phyloP scores from a whole-genome alignment of 768 basidiomycete species.

The Mycena maculata region DNA sequence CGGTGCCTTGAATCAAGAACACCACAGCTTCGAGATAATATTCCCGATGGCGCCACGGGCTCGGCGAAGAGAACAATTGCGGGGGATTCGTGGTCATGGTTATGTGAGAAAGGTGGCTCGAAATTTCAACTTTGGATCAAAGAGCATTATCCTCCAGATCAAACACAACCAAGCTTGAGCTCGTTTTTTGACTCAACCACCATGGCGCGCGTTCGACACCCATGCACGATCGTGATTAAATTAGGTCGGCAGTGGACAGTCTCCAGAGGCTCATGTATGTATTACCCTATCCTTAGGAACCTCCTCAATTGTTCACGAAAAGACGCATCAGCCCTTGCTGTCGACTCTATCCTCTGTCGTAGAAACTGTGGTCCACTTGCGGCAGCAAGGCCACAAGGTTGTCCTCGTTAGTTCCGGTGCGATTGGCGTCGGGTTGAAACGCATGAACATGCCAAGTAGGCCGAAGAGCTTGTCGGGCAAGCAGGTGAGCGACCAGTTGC shows the following conservation, averaged over 20 bases:
- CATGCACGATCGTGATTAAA: slow-evolving; percentile 87
- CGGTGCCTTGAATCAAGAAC: slow-evolving; percentile 40
- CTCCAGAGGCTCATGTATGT: slow-evolving; percentile 32
- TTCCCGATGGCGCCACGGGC: neutral
- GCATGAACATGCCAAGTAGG: slow-evolving; percentile 84
- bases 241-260: slow-evolving; percentile 60
- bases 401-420: slow-evolving; percentile 97
- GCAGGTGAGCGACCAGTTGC: slow-evolving; percentile 72
- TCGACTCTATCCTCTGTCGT: slow-evolving; percentile 93
- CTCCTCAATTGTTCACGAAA: slow-evolving; percentile 96
- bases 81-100: neutral
- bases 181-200: slow-evolving; percentile 9
- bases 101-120: neutral
- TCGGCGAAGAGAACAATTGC: no score
- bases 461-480: slow-evolving; percentile 91
- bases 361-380: slow-evolving; percentile 87
- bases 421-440: slow-evolving; percentile 94
- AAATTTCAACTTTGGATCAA: no score
- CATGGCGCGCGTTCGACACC: slow-evolving; percentile 43
- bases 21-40: slow-evolving; percentile 33
- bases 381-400: slow-evolving; percentile 88
- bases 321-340: slow-evolving; percentile 90
- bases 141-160: neutral
- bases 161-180: neutral
- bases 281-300: slow-evolving; percentile 67